Evolutionary conservation across 2,329 filamentous ascomycete genomes (phyloP).

Genomic region (Aureobasidium musti): DNA sequence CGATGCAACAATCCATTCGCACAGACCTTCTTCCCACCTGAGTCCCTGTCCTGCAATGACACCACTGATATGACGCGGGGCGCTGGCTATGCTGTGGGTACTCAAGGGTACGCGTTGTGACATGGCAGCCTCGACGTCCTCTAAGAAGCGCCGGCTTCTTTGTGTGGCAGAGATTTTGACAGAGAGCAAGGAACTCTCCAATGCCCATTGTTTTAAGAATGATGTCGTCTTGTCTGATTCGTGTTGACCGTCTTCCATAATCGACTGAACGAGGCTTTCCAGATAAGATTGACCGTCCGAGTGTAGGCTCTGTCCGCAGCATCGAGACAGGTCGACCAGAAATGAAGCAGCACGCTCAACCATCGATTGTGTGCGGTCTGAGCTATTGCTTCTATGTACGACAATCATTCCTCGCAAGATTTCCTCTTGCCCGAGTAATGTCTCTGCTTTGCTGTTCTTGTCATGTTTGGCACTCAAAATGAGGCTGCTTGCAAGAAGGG

Average conservation of each 20-base stretch:
- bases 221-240: slow-evolving; percentile 33
- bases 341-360: slow-evolving; percentile 36
- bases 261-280: slow-evolving; percentile 37
- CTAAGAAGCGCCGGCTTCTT: slow-evolving; percentile 39
- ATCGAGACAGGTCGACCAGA: slow-evolving; percentile 41
- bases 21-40: slow-evolving; percentile 50
- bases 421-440: background rate
- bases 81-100: slow-evolving; percentile 33
- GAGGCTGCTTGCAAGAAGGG: slow-evolving; percentile 23
- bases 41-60: slow-evolving; percentile 34
- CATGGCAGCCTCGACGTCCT: slow-evolving; percentile 41
- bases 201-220: slow-evolving; percentile 42
- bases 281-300: slow-evolving; percentile 38
- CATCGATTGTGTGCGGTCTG: background rate
- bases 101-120: slow-evolving; percentile 37
- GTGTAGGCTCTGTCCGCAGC: slow-evolving; percentile 43
- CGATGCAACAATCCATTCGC: slow-evolving; percentile 50
- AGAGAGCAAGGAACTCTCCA: slow-evolving; percentile 44
- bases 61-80: background rate
- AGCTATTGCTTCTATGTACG: background rate
- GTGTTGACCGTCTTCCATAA: slow-evolving; percentile 38
- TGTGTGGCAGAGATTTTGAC: slow-evolving; percentile 38
- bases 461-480: background rate
- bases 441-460: background rate
- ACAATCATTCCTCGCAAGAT: slow-evolving; percentile 7